A percentile compares a stretch with the other conserved stretches of the same genome.
These are phyloP conservation scores for Naumovozyma baii DNA, from an alignment of 805 yeast genomes.

Conservation along the genomic window DNA sequence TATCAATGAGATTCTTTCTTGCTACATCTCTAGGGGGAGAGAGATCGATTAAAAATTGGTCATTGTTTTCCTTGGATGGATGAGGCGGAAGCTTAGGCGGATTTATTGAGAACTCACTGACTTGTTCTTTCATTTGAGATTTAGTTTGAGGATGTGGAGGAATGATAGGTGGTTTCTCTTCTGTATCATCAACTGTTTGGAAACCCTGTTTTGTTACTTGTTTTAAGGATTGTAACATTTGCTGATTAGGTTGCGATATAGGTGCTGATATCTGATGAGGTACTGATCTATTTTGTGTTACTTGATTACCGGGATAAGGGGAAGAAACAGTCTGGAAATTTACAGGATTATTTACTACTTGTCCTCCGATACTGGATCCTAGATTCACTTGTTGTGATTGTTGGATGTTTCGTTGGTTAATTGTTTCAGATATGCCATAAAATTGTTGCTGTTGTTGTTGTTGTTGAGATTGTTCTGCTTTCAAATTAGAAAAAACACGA, in stretches of 20 bases:
- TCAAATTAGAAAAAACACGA: not conserved
- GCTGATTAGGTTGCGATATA: not conserved
- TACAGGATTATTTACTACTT: not conserved
- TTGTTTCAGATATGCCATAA: not conserved
- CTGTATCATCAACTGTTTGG: not conserved
- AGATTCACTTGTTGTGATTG: slow-evolving; percentile 2
- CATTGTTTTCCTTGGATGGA: slow-evolving; percentile 4
- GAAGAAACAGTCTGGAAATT: not conserved
- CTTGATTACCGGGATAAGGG: not conserved
- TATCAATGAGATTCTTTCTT: slow-evolving; percentile 1
- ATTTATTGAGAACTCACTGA: not conserved
- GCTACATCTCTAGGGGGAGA: slow-evolving; percentile 7
- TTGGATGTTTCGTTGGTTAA: slow-evolving; percentile 1
- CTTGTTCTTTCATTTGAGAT: not conserved
- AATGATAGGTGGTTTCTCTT: not conserved
- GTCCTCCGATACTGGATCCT: not conserved
- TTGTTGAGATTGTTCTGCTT: slow-evolving; percentile 4
- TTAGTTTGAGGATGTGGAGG: slow-evolving; percentile 1
- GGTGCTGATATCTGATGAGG: too few relatives aligned
- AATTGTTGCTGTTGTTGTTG: slow-evolving; percentile 6
- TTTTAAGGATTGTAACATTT: not conserved
- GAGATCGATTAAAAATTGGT: slow-evolving; percentile 9
- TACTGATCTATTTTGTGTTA: not conserved
- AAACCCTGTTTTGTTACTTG: not conserved
- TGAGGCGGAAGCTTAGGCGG: slow-evolving; percentile 18